Evolutionary conservation across 148 eudicot genomes (phyloP).

Genomic region (Silene conica): DNA sequence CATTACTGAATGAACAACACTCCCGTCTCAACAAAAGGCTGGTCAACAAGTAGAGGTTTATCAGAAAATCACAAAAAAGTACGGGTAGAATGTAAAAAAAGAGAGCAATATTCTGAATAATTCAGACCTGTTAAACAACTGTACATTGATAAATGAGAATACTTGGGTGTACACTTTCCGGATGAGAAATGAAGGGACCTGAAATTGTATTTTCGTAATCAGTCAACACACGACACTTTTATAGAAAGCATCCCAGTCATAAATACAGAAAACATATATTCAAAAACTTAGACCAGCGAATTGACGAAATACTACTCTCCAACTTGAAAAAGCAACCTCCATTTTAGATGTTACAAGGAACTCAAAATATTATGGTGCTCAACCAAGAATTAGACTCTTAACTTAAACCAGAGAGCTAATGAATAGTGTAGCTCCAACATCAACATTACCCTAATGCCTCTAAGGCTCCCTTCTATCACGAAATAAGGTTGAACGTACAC

Average conservation of each 20-base stretch:
- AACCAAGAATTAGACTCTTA: not conserved
- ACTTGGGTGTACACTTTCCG: slow-evolving; percentile 81
- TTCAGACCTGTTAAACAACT: slow-evolving; percentile 81
- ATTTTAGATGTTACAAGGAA: too few relatives aligned
- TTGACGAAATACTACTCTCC: not conserved
- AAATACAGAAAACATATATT: not conserved
- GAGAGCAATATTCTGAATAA: slow-evolving; percentile 1
- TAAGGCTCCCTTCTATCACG: too few relatives aligned
- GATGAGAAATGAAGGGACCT: slow-evolving; percentile 86
- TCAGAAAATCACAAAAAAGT: slow-evolving; percentile 13
- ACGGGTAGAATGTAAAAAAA: slow-evolving; percentile 10
- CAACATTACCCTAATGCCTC: not conserved
- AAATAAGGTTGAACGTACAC: too few relatives aligned
- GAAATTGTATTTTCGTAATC: slow-evolving; percentile 16
- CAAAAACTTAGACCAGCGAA: not conserved
- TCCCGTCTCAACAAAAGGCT: slow-evolving; percentile 85
- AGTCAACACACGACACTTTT: not conserved
- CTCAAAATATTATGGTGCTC: too few relatives aligned
- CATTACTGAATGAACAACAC: slow-evolving; percentile 87
- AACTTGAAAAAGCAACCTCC: not conserved
- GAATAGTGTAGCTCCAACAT: not conserved
- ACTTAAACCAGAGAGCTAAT: not conserved
- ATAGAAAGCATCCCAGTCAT: not conserved
- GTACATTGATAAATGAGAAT: slow-evolving; percentile 85
- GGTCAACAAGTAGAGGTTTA: slow-evolving; percentile 27